phyloP scores from a whole-genome alignment of 1,284 basidiomycete species.

The Irpex sp. region DNA sequence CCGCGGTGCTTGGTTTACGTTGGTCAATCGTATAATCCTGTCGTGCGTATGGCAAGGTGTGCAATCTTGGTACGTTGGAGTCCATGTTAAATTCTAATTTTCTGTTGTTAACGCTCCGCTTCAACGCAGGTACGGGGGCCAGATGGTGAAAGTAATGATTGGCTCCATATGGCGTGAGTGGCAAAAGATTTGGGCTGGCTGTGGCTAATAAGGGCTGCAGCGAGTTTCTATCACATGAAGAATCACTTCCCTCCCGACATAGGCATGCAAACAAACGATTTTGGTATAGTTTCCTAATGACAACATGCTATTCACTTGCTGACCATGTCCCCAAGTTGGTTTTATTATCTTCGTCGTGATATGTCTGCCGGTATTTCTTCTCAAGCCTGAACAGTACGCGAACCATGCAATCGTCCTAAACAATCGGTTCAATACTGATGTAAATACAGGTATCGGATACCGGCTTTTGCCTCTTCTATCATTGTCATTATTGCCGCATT shows the following conservation, averaged over 20 bases:
- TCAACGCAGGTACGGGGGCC: conserved; percentile 27
- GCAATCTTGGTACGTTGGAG: conserved; percentile 12
- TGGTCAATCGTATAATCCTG: conserved; percentile 27
- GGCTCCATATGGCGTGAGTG: conserved; percentile 31
- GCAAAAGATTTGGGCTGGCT: background rate
- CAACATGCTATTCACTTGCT: background rate
- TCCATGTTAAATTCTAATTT: background rate
- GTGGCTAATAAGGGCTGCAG: conserved; percentile 11
- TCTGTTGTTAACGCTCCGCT: background rate
- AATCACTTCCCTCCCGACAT: conserved; percentile 26
- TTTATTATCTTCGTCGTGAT: conserved; percentile 27
- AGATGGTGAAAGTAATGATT: conserved; percentile 32
- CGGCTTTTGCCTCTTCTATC: conserved; percentile 25
- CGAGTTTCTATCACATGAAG: conserved; percentile 30
- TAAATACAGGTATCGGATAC: conserved; percentile 24
- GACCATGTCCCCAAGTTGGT: conserved; percentile 14
- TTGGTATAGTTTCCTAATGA: conserved; percentile 18
- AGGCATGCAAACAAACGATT: conserved; percentile 31
- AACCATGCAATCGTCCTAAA: too few relatives aligned
- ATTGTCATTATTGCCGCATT: conserved; percentile 28
- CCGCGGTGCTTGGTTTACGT: conserved; percentile 26
- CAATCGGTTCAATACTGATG: too few relatives aligned
- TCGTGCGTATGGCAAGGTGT: conserved; percentile 30
- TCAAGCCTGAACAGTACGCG: conserved; percentile 19
- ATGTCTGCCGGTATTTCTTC: conserved; percentile 24